Conservation (phyloP, 805 yeast genomes). For the Nakazawaea wickerhamii region DNA sequence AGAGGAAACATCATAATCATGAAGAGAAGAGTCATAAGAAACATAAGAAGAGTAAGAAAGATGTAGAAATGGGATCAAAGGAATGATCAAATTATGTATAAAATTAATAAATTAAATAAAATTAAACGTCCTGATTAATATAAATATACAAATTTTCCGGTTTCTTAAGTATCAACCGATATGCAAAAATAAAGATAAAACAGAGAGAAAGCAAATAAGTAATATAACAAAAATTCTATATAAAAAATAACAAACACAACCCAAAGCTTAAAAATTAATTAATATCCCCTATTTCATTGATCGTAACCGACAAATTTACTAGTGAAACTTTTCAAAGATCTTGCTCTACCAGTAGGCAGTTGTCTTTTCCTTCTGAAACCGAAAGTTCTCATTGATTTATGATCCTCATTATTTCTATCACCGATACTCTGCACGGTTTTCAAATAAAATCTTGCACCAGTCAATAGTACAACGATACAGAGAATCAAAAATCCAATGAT, state of each 20-base stretch:
- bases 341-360: not conserved
- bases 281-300: not conserved
- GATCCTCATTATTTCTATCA: constrained; percentile 5
- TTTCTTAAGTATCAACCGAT: no score
- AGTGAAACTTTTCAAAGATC: constrained; percentile 12
- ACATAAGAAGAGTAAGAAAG: constrained; percentile 6
- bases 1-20: constrained; percentile 24
- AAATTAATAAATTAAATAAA: not conserved
- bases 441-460: constrained; percentile 26
- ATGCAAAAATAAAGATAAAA: no score
- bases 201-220: not conserved
- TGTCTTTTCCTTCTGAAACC: constrained; percentile 10
- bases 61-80: not conserved
- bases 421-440: constrained; percentile 6
- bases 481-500: constrained; percentile 49
- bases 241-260: not conserved
- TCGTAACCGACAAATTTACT: constrained; percentile 12
- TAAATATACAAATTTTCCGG: no score
- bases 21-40: constrained; percentile 17
- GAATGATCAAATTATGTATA: not conserved
- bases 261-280: not conserved
- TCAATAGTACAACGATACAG: constrained; percentile 33
- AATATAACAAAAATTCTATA: not conserved
- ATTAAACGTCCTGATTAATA: no score
- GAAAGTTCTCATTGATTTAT: constrained; percentile 7